These are phyloP conservation scores for Cucurbita pepo DNA, from an alignment of 306 rosid genomes.

Conservation along the genomic window DNA sequence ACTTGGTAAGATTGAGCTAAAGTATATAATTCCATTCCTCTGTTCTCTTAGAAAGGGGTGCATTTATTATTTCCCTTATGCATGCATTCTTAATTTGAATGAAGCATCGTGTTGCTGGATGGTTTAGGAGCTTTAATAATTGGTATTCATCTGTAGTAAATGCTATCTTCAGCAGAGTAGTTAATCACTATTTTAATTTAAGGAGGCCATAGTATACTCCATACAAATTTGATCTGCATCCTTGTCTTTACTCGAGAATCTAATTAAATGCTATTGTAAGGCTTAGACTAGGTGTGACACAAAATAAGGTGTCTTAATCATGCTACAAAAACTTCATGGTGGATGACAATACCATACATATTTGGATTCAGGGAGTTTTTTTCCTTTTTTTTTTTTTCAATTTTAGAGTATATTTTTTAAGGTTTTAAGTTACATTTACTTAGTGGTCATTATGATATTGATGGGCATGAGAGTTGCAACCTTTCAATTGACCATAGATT, in stretches of 20 bases:
- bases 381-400: too few relatives aligned
- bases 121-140: background rate
- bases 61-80: background rate
- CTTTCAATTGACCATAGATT: too few relatives aligned
- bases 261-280: background rate
- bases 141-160: background rate
- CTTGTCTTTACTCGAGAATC: background rate
- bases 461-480: too few relatives aligned
- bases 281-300: background rate
- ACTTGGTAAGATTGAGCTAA: slow-evolving; percentile 31
- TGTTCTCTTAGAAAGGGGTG: background rate
- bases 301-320: too few relatives aligned
- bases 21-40: background rate
- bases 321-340: too few relatives aligned
- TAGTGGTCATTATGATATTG: too few relatives aligned
- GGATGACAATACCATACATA: too few relatives aligned
- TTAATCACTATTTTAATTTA: background rate
- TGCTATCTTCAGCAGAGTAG: background rate
- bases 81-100: background rate
- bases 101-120: background rate
- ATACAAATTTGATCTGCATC: background rate
- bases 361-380: too few relatives aligned
- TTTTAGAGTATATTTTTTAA: too few relatives aligned
- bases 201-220: background rate
- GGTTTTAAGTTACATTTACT: too few relatives aligned